Percentiles rank a stretch among this genome's conserved stretches.
Evolutionary conservation across 768 basidiomycete genomes (phyloP).

Genomic region (Leccinum imitatum): DNA sequence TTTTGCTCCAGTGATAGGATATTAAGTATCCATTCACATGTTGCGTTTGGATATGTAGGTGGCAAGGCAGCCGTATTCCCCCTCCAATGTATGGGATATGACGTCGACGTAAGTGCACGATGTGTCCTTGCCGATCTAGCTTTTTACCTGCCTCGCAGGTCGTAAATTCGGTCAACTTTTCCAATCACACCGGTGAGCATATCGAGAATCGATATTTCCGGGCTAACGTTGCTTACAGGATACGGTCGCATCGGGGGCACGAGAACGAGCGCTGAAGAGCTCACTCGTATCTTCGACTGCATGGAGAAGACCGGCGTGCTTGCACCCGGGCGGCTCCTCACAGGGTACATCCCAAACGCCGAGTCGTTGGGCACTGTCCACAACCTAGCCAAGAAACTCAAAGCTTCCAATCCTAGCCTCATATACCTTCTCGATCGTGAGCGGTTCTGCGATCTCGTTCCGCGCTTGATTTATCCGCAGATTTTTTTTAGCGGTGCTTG

Average conservation of each 20-base stretch:
- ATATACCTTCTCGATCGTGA: constrained; percentile 92
- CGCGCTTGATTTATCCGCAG: neutral
- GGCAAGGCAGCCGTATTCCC: constrained; percentile 78
- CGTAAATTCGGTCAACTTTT: constrained; percentile 91
- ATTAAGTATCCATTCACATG: constrained; percentile 91
- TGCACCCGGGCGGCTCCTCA: constrained; percentile 69
- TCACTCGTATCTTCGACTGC: constrained; percentile 68
- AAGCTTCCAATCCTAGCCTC: constrained; percentile 53
- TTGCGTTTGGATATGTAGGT: constrained; percentile 92
- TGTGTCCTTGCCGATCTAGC: neutral
- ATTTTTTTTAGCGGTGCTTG: constrained; percentile 74
- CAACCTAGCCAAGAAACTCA: constrained; percentile 60
- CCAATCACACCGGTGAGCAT: constrained; percentile 82
- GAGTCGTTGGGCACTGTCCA: constrained; percentile 71
- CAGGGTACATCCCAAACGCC: constrained; percentile 89
- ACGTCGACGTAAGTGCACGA: constrained; percentile 78
- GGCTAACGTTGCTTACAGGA: constrained; percentile 43
- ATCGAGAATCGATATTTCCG: neutral
- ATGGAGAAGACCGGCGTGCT: constrained; percentile 80
- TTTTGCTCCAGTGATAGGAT: constrained; percentile 48
- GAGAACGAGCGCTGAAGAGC: constrained; percentile 72
- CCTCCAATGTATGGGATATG: constrained; percentile 85
- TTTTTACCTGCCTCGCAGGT: constrained; percentile 42
- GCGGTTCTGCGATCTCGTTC: constrained; percentile 29
- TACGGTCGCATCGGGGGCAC: constrained; percentile 83